Evolutionary conservation across 2,329 filamentous ascomycete species (phyloP).

Genomic region (Trichophyton equinum): DNA sequence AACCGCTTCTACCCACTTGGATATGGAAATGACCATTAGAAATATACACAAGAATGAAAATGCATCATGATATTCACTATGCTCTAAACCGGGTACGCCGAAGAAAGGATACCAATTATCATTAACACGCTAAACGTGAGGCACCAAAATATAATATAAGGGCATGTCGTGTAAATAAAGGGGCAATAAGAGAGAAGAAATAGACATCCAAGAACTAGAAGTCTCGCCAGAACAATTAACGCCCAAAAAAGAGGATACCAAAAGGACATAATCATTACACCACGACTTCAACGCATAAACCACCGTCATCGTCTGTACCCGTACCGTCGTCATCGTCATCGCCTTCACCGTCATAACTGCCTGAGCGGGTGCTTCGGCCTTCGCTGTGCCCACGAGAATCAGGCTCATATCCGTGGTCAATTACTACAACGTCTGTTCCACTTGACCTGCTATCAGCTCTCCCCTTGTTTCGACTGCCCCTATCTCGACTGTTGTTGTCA

Average conservation of each 20-base stretch:
- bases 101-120: background rate
- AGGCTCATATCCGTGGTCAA: slow-evolving; percentile 6
- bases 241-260: slow-evolving; percentile 1
- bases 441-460: slow-evolving; percentile 1
- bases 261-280: slow-evolving; percentile 10
- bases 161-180: background rate
- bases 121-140: background rate
- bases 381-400: slow-evolving; percentile 3
- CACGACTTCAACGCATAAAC: slow-evolving; percentile 15
- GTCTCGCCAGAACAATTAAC: background rate
- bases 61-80: too few species aligned
- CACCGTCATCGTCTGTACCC: slow-evolving; percentile 12
- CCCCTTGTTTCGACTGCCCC: slow-evolving; percentile 2
- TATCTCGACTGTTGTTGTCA: background rate
- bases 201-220: background rate
- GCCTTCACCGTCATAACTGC: slow-evolving; percentile 13
- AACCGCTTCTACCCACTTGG: background rate
- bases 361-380: slow-evolving; percentile 1
- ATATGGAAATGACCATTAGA: background rate
- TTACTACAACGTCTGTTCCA: slow-evolving; percentile 7
- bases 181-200: background rate
- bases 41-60: background rate
- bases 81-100: background rate
- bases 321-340: slow-evolving; percentile 13
- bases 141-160: background rate